Evolutionary conservation across 2,329 filamentous ascomycete genomes (phyloP), one percentile per base, ranked within the genome.

Genomic region (Arthroderma sp.): DNA sequence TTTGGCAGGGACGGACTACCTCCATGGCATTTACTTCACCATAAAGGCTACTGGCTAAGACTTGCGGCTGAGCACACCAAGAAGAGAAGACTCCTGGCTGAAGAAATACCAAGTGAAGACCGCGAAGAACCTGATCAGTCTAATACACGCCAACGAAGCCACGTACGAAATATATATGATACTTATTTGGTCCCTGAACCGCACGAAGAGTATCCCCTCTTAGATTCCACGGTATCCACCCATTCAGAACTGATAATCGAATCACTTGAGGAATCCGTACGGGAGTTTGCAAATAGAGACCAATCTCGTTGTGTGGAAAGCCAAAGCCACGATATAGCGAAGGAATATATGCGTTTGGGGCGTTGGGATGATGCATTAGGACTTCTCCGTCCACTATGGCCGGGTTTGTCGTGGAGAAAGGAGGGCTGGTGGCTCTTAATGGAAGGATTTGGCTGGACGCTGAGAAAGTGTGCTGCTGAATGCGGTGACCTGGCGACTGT

Each of bases 41-140:
- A 80, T 55, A 63, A 77, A 47, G 77, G 77, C 1, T 81, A 80
- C 57, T 81, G 76, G 76, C 59, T 74, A 38, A 65, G 71, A 47
- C 61, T 74, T 11, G 68, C 75, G 5, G 70, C 70, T 8, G 71
- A 69, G 41, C 69, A 75, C 53, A 66, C 73, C 6, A 65, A 68
- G 51, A 56, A 59, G 39, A 69, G 77, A 22, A 71, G 71, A 49
- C 53, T 61, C 9, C 63, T 73, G 38, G 75, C 76, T 4, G 56
- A 70, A 40, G 66, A 74, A 27, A 76, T 80, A 37, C 73, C 77
- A 15, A 68, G 72, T 40, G 77, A 80, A 57, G 77, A 80, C 55
- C 67, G 74, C 22, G 64, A 65, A 27, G 62, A 73, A 6, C 74
- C 75, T 6, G 71, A 67, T 6, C 70, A 75, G 56, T 73, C 71